phyloP scores from a whole-genome alignment of 495 filamentous ascomycete genomes.

The Penicillium antarcticum region DNA sequence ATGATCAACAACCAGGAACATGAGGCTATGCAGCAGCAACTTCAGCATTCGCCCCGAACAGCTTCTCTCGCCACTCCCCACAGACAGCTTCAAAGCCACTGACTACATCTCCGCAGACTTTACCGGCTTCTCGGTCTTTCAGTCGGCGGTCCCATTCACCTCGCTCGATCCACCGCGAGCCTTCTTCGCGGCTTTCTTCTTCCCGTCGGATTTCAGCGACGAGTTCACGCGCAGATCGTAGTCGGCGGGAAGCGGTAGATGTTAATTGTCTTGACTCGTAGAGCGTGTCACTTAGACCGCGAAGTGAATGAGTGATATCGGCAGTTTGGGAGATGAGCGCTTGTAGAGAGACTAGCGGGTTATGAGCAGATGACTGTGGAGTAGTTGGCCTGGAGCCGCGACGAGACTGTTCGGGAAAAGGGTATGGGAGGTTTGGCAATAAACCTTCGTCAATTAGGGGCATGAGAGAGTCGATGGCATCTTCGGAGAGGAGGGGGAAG shows the following conservation, averaged over 20 bases:
- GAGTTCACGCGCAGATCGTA: constrained; percentile 73
- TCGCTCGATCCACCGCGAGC: constrained; percentile 71
- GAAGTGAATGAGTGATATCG: constrained; percentile 76
- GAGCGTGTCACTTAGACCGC: constrained; percentile 82
- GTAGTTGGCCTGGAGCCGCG: constrained; percentile 43
- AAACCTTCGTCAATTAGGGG: constrained; percentile 60
- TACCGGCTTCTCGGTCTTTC: constrained; percentile 69
- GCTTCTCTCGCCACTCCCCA: constrained; percentile 56
- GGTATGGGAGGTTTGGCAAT: constrained; percentile 44
- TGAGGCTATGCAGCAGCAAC: constrained; percentile 32
- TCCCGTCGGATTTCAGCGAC: constrained; percentile 81
- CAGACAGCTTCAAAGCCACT: constrained; percentile 89
- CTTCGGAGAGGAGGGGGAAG: constrained; percentile 56
- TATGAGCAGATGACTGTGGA: constrained; percentile 26
- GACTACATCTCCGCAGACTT: constrained; percentile 78
- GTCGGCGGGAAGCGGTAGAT: constrained; percentile 67
- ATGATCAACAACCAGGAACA: constrained; percentile 2
- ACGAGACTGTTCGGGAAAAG: constrained; percentile 49
- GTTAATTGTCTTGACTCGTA: constrained; percentile 92
- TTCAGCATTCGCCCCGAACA: constrained; percentile 44
- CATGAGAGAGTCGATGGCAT: constrained; percentile 63
- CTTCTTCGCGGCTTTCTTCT: constrained; percentile 75
- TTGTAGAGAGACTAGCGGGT: constrained; percentile 53
- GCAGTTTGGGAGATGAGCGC: constrained; percentile 57
- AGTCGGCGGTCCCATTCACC: constrained; percentile 79